Evolutionary conservation across 1,284 basidiomycete species (phyloP).

Genomic region (Trametes pubescens): DNA sequence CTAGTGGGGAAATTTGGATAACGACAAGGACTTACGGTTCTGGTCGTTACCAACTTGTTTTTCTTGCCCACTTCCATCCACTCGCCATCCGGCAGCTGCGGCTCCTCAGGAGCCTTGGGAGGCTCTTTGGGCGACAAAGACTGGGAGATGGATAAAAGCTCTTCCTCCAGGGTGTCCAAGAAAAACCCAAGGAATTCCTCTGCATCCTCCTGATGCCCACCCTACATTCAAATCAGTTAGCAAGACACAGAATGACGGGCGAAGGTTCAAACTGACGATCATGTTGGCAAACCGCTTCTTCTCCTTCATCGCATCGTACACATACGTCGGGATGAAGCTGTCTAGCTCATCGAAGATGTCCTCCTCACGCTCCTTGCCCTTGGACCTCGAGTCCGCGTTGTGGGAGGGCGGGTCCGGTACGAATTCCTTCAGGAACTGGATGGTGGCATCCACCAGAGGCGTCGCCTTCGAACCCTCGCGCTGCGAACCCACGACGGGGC

Average conservation of each 20-base stretch:
- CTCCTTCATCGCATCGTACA: slow-evolving; percentile 97
- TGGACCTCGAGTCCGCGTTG: slow-evolving; percentile 43
- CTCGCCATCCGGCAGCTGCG: slow-evolving; percentile 59
- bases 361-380: slow-evolving; percentile 48
- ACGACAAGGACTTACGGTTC: slow-evolving; percentile 61
- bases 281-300: slow-evolving; percentile 95
- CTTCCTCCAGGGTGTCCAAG: slow-evolving; percentile 95
- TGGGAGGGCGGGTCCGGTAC: slow-evolving; percentile 44
- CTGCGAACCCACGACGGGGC: slow-evolving; percentile 41
- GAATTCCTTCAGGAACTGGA: slow-evolving; percentile 88
- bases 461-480: slow-evolving; percentile 60
- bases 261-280: slow-evolving; percentile 63
- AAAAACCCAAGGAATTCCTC: slow-evolving; percentile 99
- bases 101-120: slow-evolving; percentile 46
- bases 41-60: slow-evolving; percentile 85
- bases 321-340: slow-evolving; percentile 86
- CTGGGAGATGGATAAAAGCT: slow-evolving; percentile 75
- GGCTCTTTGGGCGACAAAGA: slow-evolving; percentile 50
- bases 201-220: slow-evolving; percentile 97
- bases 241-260: neutral
- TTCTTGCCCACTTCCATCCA: slow-evolving; percentile 96
- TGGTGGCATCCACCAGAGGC: slow-evolving; percentile 85
- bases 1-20: neutral
- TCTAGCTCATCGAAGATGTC: slow-evolving; percentile 58
- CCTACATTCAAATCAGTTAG: slow-evolving; percentile 49